Evolutionary conservation across 2,329 filamentous ascomycete species (phyloP), one percentile per base, ranked within the genome.

Genomic region (Neonectria hederae): DNA sequence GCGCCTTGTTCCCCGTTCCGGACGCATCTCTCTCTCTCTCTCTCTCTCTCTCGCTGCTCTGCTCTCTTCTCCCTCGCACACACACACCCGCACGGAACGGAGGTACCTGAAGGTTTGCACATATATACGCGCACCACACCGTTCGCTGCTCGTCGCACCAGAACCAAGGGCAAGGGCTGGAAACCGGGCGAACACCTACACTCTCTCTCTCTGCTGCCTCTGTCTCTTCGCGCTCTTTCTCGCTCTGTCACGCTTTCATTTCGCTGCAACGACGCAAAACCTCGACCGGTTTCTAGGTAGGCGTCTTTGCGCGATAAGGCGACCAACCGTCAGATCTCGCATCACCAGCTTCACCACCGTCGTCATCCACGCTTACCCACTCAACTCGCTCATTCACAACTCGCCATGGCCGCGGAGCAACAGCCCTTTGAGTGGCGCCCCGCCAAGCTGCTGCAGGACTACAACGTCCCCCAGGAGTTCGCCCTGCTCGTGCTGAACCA

Each of bases 401-500:
- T 28, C 38, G 59, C 35, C 6, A 76, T 76, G 73, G 64, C 69
- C 11, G 61, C 70, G n/a, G 19, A 46, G 8, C 21, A 53, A 19
- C 54, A 66, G 32, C 58, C 59, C 5, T 78, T 80, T 48, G 78
- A 82, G 49, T 82, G 80, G 80, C 77, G 78, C 54, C 80, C 80
- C 5, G 76, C 77, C 60, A 76, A 74, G 70, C 68, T 79, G 62
- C 73, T 81, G 53, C 76, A 77, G 72, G 72, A 74, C 55, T 72
- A 77, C 21, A 73, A 76, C 48, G 65, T 66, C 43, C 68, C 74
- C 5, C 74, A 76, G 40, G 74, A 78, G 8, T 82, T 84, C 56
- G 81, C 83, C 1, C 76, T 86, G 5, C 74, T 87, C 28, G 77
- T 86, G 35, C 80, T 87, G 58, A 86, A 87, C 72, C 84, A 86